Conservation (phyloP, 805 yeast genomes). For the Lipomyces anomalus region DNA sequence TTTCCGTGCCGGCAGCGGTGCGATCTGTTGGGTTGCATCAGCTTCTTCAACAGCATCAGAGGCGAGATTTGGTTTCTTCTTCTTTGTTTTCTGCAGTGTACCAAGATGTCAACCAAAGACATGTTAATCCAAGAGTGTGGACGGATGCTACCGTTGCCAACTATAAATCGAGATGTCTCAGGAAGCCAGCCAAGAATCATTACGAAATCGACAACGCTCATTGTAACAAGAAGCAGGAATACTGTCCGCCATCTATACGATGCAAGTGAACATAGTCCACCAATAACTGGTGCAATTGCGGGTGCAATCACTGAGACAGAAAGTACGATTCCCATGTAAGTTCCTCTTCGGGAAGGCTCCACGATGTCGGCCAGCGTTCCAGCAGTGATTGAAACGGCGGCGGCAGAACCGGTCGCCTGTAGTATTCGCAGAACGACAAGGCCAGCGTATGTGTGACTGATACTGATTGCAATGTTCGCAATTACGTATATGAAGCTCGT, state of each 20-base stretch:
- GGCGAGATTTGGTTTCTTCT: too few species aligned
- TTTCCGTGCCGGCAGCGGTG: constrained; percentile 1
- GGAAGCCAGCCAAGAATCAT: constrained; percentile 46
- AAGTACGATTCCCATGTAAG: constrained; percentile 56
- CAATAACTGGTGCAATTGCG: constrained; percentile 73
- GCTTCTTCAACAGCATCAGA: too few species aligned
- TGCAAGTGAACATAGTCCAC: constrained; percentile 42
- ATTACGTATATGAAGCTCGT: constrained; percentile 53
- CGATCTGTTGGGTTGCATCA: too few species aligned
- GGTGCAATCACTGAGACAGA: constrained; percentile 68
- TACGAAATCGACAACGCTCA: constrained; percentile 44
- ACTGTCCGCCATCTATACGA: constrained; percentile 65
- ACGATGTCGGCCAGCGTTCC: constrained; percentile 75
- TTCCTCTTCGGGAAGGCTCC: constrained; percentile 60
- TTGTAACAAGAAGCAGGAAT: constrained; percentile 70
- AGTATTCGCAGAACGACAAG: constrained; percentile 59
- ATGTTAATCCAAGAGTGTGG: constrained; percentile 37
- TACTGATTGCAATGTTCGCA: constrained; percentile 63
- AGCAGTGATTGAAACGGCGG: constrained; percentile 62
- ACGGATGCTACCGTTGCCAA: constrained; percentile 64
- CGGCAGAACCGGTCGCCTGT: constrained; percentile 75
- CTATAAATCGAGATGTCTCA: constrained; percentile 67
- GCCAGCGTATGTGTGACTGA: constrained; percentile 48
- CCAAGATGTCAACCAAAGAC: constrained; percentile 1
- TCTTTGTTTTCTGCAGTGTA: background rate